phyloP scores from a whole-genome alignment of 345 rosid genomes.

The Cardamine chenopodiifolia region DNA sequence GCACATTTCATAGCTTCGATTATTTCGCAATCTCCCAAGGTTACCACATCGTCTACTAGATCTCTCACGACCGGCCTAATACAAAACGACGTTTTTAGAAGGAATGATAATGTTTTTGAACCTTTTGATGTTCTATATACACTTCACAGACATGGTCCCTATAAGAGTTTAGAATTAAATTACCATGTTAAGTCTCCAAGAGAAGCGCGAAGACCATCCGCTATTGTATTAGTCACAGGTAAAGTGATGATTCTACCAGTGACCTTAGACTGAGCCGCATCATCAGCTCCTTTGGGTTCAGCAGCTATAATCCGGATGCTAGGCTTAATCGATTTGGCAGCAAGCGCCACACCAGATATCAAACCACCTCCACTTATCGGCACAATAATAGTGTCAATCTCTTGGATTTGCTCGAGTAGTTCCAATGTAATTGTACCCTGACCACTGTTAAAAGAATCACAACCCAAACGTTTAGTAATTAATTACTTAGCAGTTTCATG shows the following conservation, averaged over 20 bases:
- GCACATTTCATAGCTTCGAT: constrained; percentile 87
- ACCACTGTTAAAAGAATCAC: constrained; percentile 56
- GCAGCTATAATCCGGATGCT: constrained; percentile 70
- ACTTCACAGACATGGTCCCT: not conserved
- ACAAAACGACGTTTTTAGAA: not conserved
- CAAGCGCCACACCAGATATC: constrained; percentile 87
- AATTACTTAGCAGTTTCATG: not conserved
- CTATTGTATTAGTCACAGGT: constrained; percentile 67
- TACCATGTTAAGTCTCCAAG: constrained; percentile 89
- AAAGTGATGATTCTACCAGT: constrained; percentile 68
- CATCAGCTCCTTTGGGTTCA: constrained; percentile 90
- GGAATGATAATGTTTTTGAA: not conserved
- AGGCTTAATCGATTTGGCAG: constrained; percentile 89
- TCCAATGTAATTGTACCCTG: constrained; percentile 87
- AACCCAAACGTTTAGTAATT: not conserved
- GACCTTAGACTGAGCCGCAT: constrained; percentile 86
- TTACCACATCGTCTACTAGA: constrained; percentile 71
- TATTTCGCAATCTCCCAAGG: constrained; percentile 69
- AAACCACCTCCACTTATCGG: constrained; percentile 93
- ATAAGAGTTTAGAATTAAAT: constrained; percentile 1
- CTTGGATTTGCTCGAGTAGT: constrained; percentile 74
- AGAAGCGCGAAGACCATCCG: constrained; percentile 90
- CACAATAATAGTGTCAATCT: constrained; percentile 69
- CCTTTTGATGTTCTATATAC: not conserved
- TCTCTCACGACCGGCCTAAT: constrained; percentile 85